phyloP scores from a whole-genome alignment of 164 flowering plant genomes.

The Aristolochia californica region DNA sequence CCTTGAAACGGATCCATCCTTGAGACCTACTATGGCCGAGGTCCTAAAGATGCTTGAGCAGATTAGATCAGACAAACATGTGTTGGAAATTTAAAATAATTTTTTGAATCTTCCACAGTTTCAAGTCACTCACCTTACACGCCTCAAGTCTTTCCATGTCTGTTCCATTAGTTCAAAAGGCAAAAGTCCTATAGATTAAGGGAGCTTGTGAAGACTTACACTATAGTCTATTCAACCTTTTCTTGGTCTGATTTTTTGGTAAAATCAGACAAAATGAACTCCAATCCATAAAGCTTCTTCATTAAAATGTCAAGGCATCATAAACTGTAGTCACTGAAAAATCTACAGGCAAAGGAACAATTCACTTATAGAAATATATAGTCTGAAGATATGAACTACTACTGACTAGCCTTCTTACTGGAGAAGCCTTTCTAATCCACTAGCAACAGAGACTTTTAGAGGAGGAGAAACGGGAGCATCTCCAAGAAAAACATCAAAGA shows the following conservation, averaged over 20 bases:
- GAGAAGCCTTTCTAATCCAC: slow-evolving; percentile 36
- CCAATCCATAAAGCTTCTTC: no score
- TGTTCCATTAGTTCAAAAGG: not conserved
- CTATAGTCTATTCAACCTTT: no score
- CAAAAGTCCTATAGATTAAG: not conserved
- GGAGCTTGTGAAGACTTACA: no score
- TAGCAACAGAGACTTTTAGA: slow-evolving; percentile 58
- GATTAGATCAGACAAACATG: slow-evolving; percentile 26
- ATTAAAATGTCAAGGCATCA: no score
- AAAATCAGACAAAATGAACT: not conserved
- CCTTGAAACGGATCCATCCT: slow-evolving; percentile 68
- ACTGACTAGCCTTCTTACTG: slow-evolving; percentile 13
- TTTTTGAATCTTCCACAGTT: no score
- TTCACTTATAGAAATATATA: no score
- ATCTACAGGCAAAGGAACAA: no score
- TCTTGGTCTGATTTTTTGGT: not conserved
- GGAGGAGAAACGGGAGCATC: slow-evolving; percentile 69
- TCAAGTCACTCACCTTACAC: no score
- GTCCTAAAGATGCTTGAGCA: slow-evolving; percentile 81
- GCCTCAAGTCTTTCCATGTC: no score
- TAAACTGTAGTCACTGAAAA: no score
- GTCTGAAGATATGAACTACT: no score
- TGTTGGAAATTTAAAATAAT: slow-evolving; percentile 11
- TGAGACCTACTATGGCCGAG: slow-evolving; percentile 84
- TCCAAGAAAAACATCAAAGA: slow-evolving; percentile 77